Conservation (phyloP, 148 eudicot species). For the Heliosperma pusillum region DNA sequence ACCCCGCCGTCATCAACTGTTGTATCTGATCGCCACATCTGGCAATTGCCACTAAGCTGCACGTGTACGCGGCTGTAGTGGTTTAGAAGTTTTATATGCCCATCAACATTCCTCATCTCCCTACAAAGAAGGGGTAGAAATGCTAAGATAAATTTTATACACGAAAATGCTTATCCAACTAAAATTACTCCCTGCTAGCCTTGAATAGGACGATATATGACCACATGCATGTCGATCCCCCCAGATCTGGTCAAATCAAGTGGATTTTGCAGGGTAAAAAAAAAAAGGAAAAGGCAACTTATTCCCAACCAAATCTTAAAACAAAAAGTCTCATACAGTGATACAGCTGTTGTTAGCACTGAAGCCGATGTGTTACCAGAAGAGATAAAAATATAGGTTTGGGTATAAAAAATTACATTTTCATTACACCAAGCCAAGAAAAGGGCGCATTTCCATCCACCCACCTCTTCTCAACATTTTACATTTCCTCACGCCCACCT, state of each 20-base stretch:
- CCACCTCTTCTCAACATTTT: too few relatives aligned
- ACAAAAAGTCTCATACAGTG: background rate
- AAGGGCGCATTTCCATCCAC: too few relatives aligned
- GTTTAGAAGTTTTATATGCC: constrained; percentile 83
- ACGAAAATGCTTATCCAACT: background rate
- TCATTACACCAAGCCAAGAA: too few relatives aligned
- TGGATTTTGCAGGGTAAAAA: background rate
- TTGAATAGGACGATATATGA: background rate
- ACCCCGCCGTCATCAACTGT: constrained; percentile 80
- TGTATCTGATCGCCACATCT: constrained; percentile 78
- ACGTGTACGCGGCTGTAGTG: constrained; percentile 82
- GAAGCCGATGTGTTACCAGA: background rate
- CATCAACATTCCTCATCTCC: constrained; percentile 82
- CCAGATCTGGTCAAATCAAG: background rate
- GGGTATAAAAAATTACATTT: too few relatives aligned
- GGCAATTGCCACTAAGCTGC: constrained; percentile 81
- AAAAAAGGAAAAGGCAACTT: background rate
- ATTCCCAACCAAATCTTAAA: background rate
- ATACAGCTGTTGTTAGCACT: background rate
- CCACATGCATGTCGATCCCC: background rate
- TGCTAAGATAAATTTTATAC: constrained; percentile 6
- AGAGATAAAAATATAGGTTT: background rate
- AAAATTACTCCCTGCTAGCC: background rate
- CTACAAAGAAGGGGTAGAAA: constrained; percentile 37
- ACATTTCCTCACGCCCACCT: too few relatives aligned